Conservation (phyloP, 1,284 basidiomycete species). For the Sutorius eximius region DNA sequence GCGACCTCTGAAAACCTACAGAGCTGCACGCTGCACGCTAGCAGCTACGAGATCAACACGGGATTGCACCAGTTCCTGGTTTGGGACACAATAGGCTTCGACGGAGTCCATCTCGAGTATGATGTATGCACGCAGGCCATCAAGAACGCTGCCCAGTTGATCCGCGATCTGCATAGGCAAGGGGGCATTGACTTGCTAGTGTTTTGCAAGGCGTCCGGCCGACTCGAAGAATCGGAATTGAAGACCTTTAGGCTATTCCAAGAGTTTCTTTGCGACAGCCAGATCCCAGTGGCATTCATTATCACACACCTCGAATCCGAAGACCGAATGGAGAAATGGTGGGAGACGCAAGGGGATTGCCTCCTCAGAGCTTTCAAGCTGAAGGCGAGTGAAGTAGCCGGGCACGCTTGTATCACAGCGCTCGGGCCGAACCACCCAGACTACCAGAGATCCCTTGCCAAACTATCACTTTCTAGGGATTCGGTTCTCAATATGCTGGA, state of each 20-base stretch:
- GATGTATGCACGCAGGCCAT: slow-evolving; percentile 30
- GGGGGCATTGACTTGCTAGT: slow-evolving; percentile 41
- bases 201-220: slow-evolving; percentile 35
- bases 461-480: slow-evolving; percentile 15
- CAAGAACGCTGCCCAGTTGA: slow-evolving; percentile 34
- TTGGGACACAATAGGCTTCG: slow-evolving; percentile 40
- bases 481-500: slow-evolving; percentile 24
- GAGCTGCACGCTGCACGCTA: slow-evolving; percentile 26
- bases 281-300: slow-evolving; percentile 41
- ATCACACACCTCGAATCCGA: slow-evolving; percentile 40
- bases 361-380: slow-evolving; percentile 15
- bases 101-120: slow-evolving; percentile 12
- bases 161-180: slow-evolving; percentile 29
- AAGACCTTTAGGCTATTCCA: slow-evolving; percentile 38
- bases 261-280: slow-evolving; percentile 35
- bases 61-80: slow-evolving; percentile 26
- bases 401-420: slow-evolving; percentile 34
- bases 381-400: slow-evolving; percentile 17
- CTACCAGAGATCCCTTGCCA: slow-evolving; percentile 7
- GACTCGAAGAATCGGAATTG: slow-evolving; percentile 29
- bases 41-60: slow-evolving; percentile 20
- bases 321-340: slow-evolving; percentile 30
- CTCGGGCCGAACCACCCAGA: background rate
- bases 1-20: slow-evolving; percentile 11
- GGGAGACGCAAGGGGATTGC: slow-evolving; percentile 18